A percentile compares a stretch with the other conserved stretches of the same genome.
phyloP scores from a whole-genome alignment of 768 basidiomycete species.

The Boletellus ananiceps region DNA sequence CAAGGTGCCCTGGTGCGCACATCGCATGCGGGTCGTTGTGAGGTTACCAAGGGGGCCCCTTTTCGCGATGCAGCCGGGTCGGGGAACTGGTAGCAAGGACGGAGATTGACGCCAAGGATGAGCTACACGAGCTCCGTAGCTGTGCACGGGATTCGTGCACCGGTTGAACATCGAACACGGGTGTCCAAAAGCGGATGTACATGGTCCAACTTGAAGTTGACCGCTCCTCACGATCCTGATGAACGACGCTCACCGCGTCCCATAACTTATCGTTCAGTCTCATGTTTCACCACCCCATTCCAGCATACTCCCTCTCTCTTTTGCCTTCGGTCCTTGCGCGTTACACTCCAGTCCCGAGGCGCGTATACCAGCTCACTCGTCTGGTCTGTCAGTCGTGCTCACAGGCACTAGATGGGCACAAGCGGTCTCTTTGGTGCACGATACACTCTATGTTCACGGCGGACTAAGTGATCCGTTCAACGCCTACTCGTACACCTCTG shows the following conservation, averaged over 20 bases:
- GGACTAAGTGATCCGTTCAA: constrained; percentile 75
- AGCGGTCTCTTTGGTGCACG: constrained; percentile 53
- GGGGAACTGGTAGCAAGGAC: too few relatives aligned
- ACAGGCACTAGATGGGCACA: constrained; percentile 75
- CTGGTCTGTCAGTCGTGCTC: constrained; percentile 1
- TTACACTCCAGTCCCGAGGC: constrained; percentile 26
- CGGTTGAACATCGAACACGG: too few relatives aligned
- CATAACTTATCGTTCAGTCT: constrained; percentile 13
- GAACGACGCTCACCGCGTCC: constrained; percentile 2
- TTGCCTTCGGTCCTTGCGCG: constrained; percentile 16
- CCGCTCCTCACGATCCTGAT: too few relatives aligned
- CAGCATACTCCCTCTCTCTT: constrained; percentile 11
- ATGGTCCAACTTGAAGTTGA: too few relatives aligned
- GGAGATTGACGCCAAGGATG: too few relatives aligned
- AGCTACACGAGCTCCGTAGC: too few relatives aligned
- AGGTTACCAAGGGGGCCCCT: too few relatives aligned
- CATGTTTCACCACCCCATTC: not conserved
- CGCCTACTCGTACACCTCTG: constrained; percentile 66
- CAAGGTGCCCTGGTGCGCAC: too few relatives aligned
- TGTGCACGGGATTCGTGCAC: too few relatives aligned
- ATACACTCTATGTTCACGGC: constrained; percentile 68
- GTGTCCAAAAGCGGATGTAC: too few relatives aligned
- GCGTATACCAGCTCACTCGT: not conserved
- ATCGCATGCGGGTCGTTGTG: too few relatives aligned
- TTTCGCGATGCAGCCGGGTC: too few relatives aligned